A percentile compares a stretch with the other conserved stretches of the same genome.
These are phyloP conservation scores for Eucalyptus dawsonii DNA, from an alignment of 345 rosid species.

Conservation along the genomic window DNA sequence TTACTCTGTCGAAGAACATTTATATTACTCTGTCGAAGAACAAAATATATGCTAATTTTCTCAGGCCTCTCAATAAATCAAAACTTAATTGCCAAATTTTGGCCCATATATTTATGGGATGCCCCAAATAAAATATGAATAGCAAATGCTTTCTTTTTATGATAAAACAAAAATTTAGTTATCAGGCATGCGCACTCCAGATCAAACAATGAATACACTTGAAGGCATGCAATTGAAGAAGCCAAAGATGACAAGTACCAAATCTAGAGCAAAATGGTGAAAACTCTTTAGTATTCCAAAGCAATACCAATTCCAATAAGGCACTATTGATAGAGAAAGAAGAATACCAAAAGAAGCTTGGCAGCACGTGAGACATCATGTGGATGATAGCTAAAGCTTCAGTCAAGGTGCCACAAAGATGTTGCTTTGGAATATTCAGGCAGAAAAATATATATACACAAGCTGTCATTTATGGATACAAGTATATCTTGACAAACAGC, in stretches of 20 bases:
- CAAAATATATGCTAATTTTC: not conserved
- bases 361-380: conserved; percentile 5
- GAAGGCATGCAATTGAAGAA: not conserved
- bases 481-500: conserved; percentile 75
- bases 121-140: not conserved
- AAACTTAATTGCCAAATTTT: not conserved
- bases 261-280: not conserved
- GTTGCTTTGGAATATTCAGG: not conserved
- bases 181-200: not conserved
- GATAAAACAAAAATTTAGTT: not conserved
- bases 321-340: not conserved
- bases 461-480: conserved; percentile 47
- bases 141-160: not conserved
- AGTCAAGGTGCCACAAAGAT: not conserved
- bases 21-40: not conserved
- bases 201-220: not conserved
- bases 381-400: not conserved
- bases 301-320: not conserved
- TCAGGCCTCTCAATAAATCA: not conserved
- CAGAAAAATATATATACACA: not conserved
- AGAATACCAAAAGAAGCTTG: conserved; percentile 2
- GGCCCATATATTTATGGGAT: not conserved
- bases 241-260: not conserved
- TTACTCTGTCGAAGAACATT: not conserved
- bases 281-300: not conserved